Conservation (phyloP, 495 filamentous ascomycete species). For the Tuber indicum region DNA sequence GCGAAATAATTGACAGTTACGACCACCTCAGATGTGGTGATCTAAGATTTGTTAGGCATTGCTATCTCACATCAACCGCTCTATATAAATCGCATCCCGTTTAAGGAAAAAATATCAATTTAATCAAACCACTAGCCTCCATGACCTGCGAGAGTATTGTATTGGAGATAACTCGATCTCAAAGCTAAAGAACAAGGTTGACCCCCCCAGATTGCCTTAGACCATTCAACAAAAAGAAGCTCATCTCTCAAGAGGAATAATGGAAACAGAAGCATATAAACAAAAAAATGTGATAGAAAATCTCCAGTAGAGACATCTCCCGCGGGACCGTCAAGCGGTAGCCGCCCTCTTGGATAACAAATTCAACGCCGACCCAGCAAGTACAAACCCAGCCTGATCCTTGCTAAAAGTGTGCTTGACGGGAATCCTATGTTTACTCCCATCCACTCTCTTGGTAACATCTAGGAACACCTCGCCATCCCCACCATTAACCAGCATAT, state of each 20-base stretch:
- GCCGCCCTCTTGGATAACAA: slow-evolving; percentile 39
- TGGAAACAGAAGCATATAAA: neutral
- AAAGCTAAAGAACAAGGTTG: neutral
- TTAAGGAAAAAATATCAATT: neutral
- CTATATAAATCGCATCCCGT: neutral
- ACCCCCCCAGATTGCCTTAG: neutral
- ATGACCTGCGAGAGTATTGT: neutral
- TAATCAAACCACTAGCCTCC: neutral
- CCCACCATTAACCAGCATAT: slow-evolving; percentile 71
- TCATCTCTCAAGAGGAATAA: neutral
- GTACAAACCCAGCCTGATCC: slow-evolving; percentile 83
- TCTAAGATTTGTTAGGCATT: neutral
- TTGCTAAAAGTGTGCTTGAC: slow-evolving; percentile 73
- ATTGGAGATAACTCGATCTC: neutral
- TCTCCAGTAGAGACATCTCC: neutral
- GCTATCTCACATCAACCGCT: neutral
- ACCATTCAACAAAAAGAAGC: neutral
- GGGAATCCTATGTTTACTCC: slow-evolving; percentile 55
- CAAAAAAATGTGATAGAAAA: neutral
- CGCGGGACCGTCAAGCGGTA: neutral
- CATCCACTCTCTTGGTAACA: slow-evolving; percentile 56
- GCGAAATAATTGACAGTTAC: neutral
- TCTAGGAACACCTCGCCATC: slow-evolving; percentile 65
- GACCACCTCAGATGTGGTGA: neutral
- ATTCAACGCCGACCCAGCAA: slow-evolving; percentile 93